Evolutionary conservation across 345 rosid genomes (phyloP).

Genomic region (Gossypium herbaceum): DNA sequence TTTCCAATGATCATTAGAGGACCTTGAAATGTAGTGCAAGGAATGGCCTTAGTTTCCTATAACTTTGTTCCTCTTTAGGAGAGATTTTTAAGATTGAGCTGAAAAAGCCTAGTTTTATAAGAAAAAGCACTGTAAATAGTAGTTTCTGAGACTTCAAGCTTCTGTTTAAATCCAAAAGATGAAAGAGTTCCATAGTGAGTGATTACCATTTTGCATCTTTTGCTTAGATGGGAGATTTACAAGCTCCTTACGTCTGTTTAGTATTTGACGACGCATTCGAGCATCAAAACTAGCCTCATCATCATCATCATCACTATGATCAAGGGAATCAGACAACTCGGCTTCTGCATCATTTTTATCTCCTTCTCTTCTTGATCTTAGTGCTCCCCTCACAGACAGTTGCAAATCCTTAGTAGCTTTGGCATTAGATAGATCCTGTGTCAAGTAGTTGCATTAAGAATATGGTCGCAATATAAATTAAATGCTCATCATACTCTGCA

Average conservation of each 20-base stretch:
- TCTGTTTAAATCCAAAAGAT: not conserved
- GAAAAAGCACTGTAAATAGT: not conserved
- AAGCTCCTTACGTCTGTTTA: conserved; percentile 57
- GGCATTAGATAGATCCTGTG: conserved; percentile 52
- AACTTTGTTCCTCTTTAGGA: not conserved
- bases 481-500: not conserved
- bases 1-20: not conserved
- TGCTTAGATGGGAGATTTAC: conserved; percentile 50
- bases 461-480: not conserved
- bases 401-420: conserved; percentile 57
- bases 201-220: conserved; percentile 47
- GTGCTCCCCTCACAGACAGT: conserved; percentile 70
- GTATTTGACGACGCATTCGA: conserved; percentile 77
- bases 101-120: not conserved
- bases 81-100: not conserved
- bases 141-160: not conserved
- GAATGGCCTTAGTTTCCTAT: not conserved
- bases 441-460: conserved; percentile 18
- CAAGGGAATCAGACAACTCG: conserved; percentile 32
- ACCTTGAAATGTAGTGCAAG: not conserved
- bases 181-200: not conserved
- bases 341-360: conserved; percentile 38
- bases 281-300: conserved; percentile 81
- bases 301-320: conserved; percentile 44
- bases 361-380: conserved; percentile 61